Conservation (phyloP, 495 filamentous ascomycete species). For the Cercophora sp. region DNA sequence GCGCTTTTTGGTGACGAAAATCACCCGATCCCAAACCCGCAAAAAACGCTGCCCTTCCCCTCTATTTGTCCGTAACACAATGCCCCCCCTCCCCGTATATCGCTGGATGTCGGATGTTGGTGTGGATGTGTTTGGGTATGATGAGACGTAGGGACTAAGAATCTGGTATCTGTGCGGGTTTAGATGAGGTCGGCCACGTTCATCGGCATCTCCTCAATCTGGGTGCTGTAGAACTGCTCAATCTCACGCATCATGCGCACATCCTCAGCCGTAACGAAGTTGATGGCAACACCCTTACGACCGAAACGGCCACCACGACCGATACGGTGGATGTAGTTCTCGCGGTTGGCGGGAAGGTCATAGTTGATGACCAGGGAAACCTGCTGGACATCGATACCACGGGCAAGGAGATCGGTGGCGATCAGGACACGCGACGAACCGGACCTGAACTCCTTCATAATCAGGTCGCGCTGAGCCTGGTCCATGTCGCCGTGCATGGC, state of each 20-base stretch:
- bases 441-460: slow-evolving; percentile 98
- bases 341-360: slow-evolving; percentile 95
- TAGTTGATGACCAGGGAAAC: slow-evolving; percentile 99
- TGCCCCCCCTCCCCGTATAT: slow-evolving; percentile 23
- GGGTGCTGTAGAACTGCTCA: slow-evolving; percentile 93
- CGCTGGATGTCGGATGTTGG: slow-evolving; percentile 20
- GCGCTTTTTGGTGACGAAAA: slow-evolving; percentile 28
- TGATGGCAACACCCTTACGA: slow-evolving; percentile 98
- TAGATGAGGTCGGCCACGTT: slow-evolving; percentile 70
- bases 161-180: neutral
- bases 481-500: slow-evolving; percentile 99
- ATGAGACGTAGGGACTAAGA: slow-evolving; percentile 25
- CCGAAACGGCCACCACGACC: slow-evolving; percentile 94
- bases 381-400: slow-evolving; percentile 99
- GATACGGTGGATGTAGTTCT: slow-evolving; percentile 99
- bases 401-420: slow-evolving; percentile 93
- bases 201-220: slow-evolving; percentile 99
- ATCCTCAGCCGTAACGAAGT: slow-evolving; percentile 97
- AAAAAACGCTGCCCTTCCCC: slow-evolving; percentile 21
- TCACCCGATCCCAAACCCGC: slow-evolving; percentile 27
- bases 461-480: slow-evolving; percentile 93
- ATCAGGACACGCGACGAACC: slow-evolving; percentile 97
- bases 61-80: slow-evolving; percentile 27
- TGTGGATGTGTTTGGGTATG: slow-evolving; percentile 25
- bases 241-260: slow-evolving; percentile 97